phyloP scores from a whole-genome alignment of 805 yeast genomes.

The Kazachstania martiniae region DNA sequence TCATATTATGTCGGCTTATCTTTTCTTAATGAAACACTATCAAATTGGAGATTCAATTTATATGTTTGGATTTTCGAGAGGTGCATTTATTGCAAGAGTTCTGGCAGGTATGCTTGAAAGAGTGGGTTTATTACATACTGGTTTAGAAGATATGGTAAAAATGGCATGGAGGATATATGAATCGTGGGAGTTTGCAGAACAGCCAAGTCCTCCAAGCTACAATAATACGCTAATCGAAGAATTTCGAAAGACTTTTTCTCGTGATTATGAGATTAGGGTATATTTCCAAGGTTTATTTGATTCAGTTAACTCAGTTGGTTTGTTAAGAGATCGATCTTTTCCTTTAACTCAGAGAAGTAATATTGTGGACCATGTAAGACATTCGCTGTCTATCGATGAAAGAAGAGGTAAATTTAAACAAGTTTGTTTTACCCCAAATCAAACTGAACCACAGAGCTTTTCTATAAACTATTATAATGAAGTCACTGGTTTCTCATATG shows the following conservation, averaged over 20 bases:
- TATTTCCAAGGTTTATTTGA: slow-evolving; percentile 62
- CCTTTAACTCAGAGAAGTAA: slow-evolving; percentile 44
- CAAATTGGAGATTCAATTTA: slow-evolving; percentile 40
- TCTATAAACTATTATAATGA: slow-evolving; percentile 11
- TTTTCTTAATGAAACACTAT: slow-evolving; percentile 39
- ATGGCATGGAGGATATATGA: slow-evolving; percentile 56
- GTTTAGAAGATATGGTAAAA: slow-evolving; percentile 43
- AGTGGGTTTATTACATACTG: slow-evolving; percentile 48
- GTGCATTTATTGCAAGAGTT: slow-evolving; percentile 56
- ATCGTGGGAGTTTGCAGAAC: slow-evolving; percentile 50
- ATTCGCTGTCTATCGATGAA: slow-evolving; percentile 60
- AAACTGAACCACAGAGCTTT: slow-evolving; percentile 26
- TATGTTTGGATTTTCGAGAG: slow-evolving; percentile 53
- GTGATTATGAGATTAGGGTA: slow-evolving; percentile 32
- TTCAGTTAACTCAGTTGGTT: slow-evolving; percentile 57
- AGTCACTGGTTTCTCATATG: neutral
- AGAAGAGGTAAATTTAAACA: slow-evolving; percentile 54
- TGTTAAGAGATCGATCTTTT: slow-evolving; percentile 44
- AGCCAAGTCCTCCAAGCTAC: slow-evolving; percentile 37
- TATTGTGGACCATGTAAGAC: slow-evolving; percentile 49
- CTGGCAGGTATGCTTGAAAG: slow-evolving; percentile 54
- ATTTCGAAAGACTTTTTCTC: slow-evolving; percentile 44
- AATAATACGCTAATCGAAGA: slow-evolving; percentile 39
- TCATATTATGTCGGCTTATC: slow-evolving; percentile 50
- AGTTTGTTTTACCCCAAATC: slow-evolving; percentile 38